These are phyloP conservation scores for Phaeosphaeria sp. DNA, from an alignment of 2,329 filamentous ascomycete genomes.

Conservation along the genomic window DNA sequence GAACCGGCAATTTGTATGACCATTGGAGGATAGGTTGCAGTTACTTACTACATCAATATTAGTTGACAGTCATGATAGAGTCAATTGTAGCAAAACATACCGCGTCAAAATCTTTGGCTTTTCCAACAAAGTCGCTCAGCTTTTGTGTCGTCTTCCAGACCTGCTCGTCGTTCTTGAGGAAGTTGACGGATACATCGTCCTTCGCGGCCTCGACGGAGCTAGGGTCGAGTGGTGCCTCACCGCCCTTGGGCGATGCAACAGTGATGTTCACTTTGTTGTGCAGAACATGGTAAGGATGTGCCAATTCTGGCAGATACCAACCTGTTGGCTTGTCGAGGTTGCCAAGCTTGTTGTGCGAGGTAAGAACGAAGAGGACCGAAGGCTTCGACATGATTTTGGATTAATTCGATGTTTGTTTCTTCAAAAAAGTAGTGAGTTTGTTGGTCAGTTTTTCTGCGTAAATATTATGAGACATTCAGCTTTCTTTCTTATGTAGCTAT, in stretches of 20 bases:
- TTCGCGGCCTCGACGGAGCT: constrained; percentile 50
- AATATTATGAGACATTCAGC: neutral
- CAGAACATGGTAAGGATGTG: constrained; percentile 50
- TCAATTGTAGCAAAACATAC: too few relatives aligned
- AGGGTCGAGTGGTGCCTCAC: constrained; percentile 48
- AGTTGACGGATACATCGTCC: constrained; percentile 53
- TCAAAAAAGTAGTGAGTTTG: neutral
- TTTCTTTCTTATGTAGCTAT: neutral
- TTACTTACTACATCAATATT: too few relatives aligned
- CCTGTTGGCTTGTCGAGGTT: constrained; percentile 63
- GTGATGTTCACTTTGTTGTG: constrained; percentile 46
- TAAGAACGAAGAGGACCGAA: constrained; percentile 75
- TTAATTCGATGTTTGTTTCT: neutral
- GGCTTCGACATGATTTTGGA: constrained; percentile 37
- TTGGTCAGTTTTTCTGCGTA: neutral
- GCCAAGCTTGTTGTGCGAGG: constrained; percentile 62
- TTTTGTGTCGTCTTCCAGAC: constrained; percentile 70
- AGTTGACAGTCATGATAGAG: too few relatives aligned
- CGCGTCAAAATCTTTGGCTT: constrained; percentile 67
- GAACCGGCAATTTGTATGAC: too few relatives aligned
- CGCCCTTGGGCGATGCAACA: constrained; percentile 50
- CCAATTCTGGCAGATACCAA: constrained; percentile 66
- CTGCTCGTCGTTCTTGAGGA: constrained; percentile 59
- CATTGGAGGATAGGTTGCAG: too few relatives aligned
- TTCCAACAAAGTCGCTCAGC: constrained; percentile 63